Evolutionary conservation across 306 rosid genomes (phyloP).

Genomic region (Acmispon strigosus): DNA sequence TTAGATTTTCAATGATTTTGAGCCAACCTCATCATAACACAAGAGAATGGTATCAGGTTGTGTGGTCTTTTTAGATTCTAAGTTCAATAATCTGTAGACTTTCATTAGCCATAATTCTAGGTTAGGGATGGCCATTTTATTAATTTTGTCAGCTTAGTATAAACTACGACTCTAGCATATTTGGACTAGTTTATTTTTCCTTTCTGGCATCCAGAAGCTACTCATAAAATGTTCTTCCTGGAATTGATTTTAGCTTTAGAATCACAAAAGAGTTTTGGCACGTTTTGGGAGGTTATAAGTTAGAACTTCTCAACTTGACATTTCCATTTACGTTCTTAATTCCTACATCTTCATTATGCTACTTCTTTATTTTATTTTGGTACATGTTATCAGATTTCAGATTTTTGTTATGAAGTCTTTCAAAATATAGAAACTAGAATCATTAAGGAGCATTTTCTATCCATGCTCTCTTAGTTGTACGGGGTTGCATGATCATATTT

Average conservation of each 20-base stretch:
- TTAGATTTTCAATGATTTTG: background rate
- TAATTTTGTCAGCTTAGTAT: background rate
- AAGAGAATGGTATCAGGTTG: background rate
- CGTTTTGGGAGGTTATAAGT: no score
- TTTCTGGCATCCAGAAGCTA: no score
- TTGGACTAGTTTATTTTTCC: no score
- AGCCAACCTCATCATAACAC: background rate
- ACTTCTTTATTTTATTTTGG: background rate
- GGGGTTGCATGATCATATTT: background rate
- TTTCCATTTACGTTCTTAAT: no score
- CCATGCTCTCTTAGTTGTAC: background rate
- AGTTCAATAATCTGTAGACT: background rate
- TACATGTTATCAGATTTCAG: background rate
- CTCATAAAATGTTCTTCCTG: no score
- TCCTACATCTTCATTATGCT: no score
- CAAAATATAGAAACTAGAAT: background rate
- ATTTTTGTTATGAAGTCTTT: background rate
- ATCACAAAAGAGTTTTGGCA: no score
- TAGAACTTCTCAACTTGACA: no score
- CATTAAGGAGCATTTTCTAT: background rate
- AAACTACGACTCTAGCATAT: no score
- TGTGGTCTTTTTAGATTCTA: background rate
- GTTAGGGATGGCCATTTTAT: background rate
- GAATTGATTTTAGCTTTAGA: no score
- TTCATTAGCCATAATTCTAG: background rate